A percentile compares a stretch with the other conserved stretches of the same genome.
These are phyloP conservation scores for Vanrija humicola DNA, from an alignment of 1,284 basidiomycete species.

Conservation along the genomic window DNA sequence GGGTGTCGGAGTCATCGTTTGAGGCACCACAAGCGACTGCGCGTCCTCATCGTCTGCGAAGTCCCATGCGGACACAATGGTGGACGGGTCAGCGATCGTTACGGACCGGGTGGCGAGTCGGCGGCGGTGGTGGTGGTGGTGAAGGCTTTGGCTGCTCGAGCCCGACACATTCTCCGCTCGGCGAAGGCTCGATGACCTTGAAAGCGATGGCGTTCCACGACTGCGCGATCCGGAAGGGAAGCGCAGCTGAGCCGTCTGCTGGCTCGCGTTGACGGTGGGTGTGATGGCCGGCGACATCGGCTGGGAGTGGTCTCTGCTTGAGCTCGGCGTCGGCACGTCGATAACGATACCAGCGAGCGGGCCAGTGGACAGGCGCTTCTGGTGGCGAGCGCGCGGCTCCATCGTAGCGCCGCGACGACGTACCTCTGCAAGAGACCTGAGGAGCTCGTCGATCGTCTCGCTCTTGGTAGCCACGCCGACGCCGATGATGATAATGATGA, in stretches of 20 bases:
- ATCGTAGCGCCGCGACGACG: conserved; percentile 22
- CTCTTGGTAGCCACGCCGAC: conserved; percentile 33
- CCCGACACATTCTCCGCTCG: too few relatives aligned
- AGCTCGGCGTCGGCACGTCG: conserved; percentile 19
- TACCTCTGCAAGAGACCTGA: conserved; percentile 33
- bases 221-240: neutral
- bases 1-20: too few relatives aligned
- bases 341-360: conserved; percentile 37
- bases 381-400: neutral
- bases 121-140: neutral
- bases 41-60: neutral
- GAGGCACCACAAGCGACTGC: neutral
- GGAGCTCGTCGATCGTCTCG: conserved; percentile 34
- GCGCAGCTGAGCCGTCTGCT: neutral
- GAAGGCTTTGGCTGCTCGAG: too few relatives aligned
- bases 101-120: neutral
- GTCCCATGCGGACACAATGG: too few relatives aligned
- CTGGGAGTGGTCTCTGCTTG: too few relatives aligned
- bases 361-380: conserved; percentile 18
- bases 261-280: neutral
- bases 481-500: conserved; percentile 35
- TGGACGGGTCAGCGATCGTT: too few relatives aligned
- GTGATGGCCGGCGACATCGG: neutral
- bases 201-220: neutral
- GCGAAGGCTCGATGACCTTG: neutral